These are phyloP conservation scores for Solanum habrochaites DNA, from an alignment of 257 asterid genomes.

Conservation along the genomic window DNA sequence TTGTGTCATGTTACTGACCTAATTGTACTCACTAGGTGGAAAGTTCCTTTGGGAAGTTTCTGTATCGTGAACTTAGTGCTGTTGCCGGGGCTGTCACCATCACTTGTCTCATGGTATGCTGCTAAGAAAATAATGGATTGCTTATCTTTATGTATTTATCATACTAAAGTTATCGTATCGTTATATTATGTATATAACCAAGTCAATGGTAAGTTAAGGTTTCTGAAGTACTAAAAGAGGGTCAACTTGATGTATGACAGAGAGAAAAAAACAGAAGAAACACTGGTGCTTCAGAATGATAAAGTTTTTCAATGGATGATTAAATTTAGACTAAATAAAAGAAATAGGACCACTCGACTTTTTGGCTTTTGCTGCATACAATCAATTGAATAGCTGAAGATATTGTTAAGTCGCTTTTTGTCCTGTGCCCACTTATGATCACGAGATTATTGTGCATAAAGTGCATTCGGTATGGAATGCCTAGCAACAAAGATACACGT, in stretches of 20 bases:
- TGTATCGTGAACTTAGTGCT: constrained; percentile 88
- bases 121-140: background rate
- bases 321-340: background rate
- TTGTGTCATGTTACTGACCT: constrained; percentile 3
- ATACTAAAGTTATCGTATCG: background rate
- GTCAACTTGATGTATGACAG: background rate
- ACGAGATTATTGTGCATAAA: background rate
- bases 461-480: background rate
- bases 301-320: background rate
- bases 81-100: constrained; percentile 92
- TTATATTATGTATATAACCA: background rate
- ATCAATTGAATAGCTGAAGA: background rate
- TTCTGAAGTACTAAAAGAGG: background rate
- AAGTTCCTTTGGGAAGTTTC: constrained; percentile 43
- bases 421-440: background rate
- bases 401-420: background rate
- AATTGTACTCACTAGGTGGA: constrained; percentile 34
- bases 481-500: background rate
- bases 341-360: background rate
- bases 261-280: background rate
- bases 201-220: background rate
- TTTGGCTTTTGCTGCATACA: background rate
- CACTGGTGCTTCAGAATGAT: background rate
- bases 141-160: background rate
- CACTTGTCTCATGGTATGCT: constrained; percentile 84